phyloP scores from a whole-genome alignment of 2,329 filamentous ascomycete species.

The Trichophyton rubrum region DNA sequence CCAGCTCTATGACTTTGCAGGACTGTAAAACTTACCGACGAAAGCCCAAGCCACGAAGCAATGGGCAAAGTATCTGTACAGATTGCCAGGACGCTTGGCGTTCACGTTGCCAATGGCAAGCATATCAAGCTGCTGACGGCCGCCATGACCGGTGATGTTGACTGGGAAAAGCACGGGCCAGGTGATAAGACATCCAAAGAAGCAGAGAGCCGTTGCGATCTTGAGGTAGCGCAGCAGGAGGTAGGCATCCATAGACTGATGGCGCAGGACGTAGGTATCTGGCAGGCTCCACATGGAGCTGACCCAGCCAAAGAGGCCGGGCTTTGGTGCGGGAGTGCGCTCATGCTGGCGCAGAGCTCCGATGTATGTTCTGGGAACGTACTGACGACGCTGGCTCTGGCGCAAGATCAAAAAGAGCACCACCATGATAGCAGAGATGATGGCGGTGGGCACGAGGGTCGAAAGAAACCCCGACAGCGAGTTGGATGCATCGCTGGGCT shows the following conservation, averaged over 20 bases:
- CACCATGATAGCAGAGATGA: conserved; percentile 35
- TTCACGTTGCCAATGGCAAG: conserved; percentile 66
- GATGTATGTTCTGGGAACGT: conserved; percentile 45
- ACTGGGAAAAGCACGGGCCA: conserved; percentile 84
- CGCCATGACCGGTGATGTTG: conserved; percentile 67
- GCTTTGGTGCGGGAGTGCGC: conserved; percentile 47
- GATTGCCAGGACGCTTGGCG: conserved; percentile 26
- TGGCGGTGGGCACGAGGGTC: conserved; percentile 37
- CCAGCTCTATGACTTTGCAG: too few species aligned
- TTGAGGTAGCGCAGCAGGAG: conserved; percentile 82
- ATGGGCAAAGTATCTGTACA: conserved; percentile 69
- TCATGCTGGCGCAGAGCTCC: conserved; percentile 41
- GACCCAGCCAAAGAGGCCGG: conserved; percentile 56
- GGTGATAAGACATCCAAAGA: conserved; percentile 71
- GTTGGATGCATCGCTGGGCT: conserved; percentile 11
- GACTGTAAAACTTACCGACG: conserved; percentile 38
- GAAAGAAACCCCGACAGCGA: conserved; percentile 36
- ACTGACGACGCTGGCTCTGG: conserved; percentile 37
- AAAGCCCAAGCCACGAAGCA: conserved; percentile 70
- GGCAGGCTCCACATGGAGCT: conserved; percentile 51
- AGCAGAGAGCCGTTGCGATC: conserved; percentile 62
- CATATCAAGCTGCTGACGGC: conserved; percentile 55
- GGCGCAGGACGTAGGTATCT: conserved; percentile 72
- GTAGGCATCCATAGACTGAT: conserved; percentile 85
- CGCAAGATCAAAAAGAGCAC: conserved; percentile 41